Conservation (phyloP, 139 green algal species). For the Chlamydomonas schloesseri region DNA sequence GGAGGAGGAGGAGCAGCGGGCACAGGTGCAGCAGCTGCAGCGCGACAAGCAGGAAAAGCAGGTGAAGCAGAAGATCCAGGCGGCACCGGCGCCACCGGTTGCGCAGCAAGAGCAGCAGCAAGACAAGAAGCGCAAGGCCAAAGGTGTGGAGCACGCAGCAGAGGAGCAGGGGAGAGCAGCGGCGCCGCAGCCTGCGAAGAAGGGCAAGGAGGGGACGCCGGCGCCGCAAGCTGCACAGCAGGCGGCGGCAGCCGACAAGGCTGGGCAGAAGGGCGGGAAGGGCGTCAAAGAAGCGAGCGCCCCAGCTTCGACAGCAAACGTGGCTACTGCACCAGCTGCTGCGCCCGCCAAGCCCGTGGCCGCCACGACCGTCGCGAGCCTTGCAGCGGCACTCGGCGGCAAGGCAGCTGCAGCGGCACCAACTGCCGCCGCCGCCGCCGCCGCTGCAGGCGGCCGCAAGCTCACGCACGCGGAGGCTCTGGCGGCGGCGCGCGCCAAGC, state of each 20-base stretch:
- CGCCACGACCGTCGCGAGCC: neutral
- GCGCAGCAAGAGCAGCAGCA: constrained; percentile 7
- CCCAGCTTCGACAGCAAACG: too few species aligned
- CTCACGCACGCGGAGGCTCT: constrained; percentile 19
- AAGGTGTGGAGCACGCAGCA: neutral
- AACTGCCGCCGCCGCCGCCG: neutral
- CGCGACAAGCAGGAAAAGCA: constrained; percentile 21
- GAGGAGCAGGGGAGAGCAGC: neutral
- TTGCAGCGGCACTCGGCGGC: neutral
- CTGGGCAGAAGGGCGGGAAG: neutral
- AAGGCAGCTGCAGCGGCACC: neutral
- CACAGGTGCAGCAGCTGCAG: constrained; percentile 1
- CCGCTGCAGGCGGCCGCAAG: neutral
- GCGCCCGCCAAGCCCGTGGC: constrained; percentile 8
- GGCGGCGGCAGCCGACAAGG: too few species aligned
- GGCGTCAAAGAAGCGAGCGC: too few species aligned
- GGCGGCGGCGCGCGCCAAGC: neutral
- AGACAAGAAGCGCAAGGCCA: neutral
- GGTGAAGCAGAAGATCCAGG: neutral
- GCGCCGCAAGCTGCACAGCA: neutral
- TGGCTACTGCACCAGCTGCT: too few species aligned
- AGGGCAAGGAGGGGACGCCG: neutral
- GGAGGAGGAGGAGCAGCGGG: constrained; percentile 14
- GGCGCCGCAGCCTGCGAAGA: constrained; percentile 11
- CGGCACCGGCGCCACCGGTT: neutral